Conservation (phyloP, 75 land plant genomes). For the Larix kaempferi region DNA sequence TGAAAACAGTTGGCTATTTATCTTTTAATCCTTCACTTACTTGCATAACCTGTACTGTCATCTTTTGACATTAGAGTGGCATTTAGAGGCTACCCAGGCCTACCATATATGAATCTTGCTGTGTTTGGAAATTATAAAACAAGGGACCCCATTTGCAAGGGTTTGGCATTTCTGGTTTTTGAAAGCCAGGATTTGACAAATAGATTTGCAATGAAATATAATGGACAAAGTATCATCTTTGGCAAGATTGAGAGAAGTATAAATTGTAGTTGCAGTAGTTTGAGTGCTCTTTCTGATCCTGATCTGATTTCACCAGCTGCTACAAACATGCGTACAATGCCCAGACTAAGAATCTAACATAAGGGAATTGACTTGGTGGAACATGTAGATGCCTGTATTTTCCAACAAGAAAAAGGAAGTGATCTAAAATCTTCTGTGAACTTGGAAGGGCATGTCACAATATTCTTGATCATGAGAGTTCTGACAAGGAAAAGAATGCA, state of each 20-base stretch:
- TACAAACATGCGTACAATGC: not conserved
- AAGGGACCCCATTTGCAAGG: slow-evolving; percentile 88
- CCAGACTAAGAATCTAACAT: too few species aligned
- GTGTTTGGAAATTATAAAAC: slow-evolving; percentile 80
- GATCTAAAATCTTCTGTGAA: too few species aligned
- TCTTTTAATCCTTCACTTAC: too few species aligned
- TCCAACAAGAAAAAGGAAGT: too few species aligned
- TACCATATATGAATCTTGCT: slow-evolving; percentile 55
- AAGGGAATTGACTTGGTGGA: too few species aligned
- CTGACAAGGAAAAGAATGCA: too few species aligned
- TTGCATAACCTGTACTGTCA: too few species aligned
- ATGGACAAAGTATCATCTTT: not conserved
- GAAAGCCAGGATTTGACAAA: slow-evolving; percentile 42
- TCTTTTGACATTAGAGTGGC: too few species aligned
- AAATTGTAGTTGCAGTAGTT: not conserved
- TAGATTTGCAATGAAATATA: slow-evolving; percentile 14
- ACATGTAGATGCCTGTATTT: too few species aligned
- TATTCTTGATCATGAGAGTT: too few species aligned
- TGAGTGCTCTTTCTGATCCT: not conserved
- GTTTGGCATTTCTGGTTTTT: slow-evolving; percentile 67
- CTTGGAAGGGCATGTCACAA: too few species aligned
- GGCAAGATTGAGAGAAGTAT: not conserved
- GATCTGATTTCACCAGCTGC: not conserved
- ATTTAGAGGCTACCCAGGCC: slow-evolving; percentile 62
- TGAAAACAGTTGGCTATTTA: too few species aligned